phyloP scores from a whole-genome alignment of 306 rosid species.

The Abrus precatorius region DNA sequence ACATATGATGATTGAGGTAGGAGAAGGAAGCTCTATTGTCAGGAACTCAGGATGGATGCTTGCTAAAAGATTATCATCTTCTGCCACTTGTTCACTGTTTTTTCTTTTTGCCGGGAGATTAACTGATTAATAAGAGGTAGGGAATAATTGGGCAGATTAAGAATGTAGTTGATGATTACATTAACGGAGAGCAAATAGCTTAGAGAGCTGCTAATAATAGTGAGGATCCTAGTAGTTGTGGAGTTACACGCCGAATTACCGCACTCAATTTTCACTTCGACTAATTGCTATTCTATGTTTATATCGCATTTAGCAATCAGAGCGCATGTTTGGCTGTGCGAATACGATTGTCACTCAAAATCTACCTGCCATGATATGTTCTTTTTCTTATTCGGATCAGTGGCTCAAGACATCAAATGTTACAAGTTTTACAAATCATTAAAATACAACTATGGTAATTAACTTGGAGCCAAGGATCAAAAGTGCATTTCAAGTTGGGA shows the following conservation, averaged over 20 bases:
- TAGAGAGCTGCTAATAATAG: slow-evolving; percentile 6
- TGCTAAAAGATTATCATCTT: slow-evolving; percentile 1
- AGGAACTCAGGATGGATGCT: slow-evolving; percentile 27
- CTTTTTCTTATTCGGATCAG: neutral
- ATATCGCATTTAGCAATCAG: neutral
- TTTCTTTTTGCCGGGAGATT: neutral
- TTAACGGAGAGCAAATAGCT: neutral
- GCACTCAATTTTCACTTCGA: neutral
- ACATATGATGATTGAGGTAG: slow-evolving; percentile 39
- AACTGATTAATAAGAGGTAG: slow-evolving; percentile 13
- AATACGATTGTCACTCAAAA: neutral
- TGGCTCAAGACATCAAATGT: neutral
- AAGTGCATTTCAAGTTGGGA: neutral
- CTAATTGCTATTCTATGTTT: neutral
- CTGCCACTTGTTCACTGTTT: neutral
- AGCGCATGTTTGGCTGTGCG: neutral
- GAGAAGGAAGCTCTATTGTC: slow-evolving; percentile 30
- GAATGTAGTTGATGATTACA: slow-evolving; percentile 35
- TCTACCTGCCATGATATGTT: neutral
- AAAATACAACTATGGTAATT: neutral
- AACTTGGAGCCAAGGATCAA: slow-evolving; percentile 8
- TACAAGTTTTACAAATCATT: neutral
- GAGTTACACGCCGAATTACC: neutral
- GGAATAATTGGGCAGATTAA: slow-evolving; percentile 22
- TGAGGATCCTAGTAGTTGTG: neutral